A percentile compares a stretch with the other conserved stretches of the same genome.
Evolutionary conservation across 2,329 filamentous ascomycete species (phyloP).

Genomic region (Aspergillus alliaceus): DNA sequence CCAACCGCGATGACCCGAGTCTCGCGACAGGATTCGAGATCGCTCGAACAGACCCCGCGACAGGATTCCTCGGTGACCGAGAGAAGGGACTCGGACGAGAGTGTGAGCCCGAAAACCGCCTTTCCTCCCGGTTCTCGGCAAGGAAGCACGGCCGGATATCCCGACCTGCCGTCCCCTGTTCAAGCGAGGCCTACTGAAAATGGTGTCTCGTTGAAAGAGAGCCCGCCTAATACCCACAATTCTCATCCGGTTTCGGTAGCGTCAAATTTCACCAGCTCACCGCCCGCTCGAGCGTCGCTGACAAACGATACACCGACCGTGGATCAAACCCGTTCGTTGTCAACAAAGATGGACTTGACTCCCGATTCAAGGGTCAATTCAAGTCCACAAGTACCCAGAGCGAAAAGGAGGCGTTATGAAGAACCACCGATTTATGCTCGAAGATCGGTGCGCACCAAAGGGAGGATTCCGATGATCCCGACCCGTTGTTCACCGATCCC

Average conservation of each 20-base stretch:
- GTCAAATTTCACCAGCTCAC: conserved; percentile 31
- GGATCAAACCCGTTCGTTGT: conserved; percentile 12
- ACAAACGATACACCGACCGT: conserved; percentile 15
- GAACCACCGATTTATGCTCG: conserved; percentile 56
- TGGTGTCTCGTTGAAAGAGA: conserved; percentile 25
- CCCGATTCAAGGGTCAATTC: conserved; percentile 16
- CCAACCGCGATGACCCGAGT: conserved; percentile 28
- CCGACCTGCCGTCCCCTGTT: conserved; percentile 25
- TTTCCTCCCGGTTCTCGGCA: conserved; percentile 29
- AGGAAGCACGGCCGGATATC: conserved; percentile 25
- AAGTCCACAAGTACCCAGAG: conserved; percentile 42
- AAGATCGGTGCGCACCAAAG: conserved; percentile 43
- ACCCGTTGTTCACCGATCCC: conserved; percentile 34
- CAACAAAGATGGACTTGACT: conserved; percentile 27
- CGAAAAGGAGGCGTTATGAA: conserved; percentile 52
- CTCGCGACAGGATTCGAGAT: conserved; percentile 45
- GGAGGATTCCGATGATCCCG: conserved; percentile 43
- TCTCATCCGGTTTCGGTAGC: conserved; percentile 14
- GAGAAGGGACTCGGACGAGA: conserved; percentile 68
- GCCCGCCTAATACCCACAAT: conserved; percentile 13
- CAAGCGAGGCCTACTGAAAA: conserved; percentile 30
- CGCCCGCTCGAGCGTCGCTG: conserved; percentile 19
- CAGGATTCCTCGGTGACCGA: conserved; percentile 57
- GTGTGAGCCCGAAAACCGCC: conserved; percentile 74
- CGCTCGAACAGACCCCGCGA: conserved; percentile 28